Conservation (phyloP, 495 filamentous ascomycete genomes). For the Aeminium ludgeri region DNA sequence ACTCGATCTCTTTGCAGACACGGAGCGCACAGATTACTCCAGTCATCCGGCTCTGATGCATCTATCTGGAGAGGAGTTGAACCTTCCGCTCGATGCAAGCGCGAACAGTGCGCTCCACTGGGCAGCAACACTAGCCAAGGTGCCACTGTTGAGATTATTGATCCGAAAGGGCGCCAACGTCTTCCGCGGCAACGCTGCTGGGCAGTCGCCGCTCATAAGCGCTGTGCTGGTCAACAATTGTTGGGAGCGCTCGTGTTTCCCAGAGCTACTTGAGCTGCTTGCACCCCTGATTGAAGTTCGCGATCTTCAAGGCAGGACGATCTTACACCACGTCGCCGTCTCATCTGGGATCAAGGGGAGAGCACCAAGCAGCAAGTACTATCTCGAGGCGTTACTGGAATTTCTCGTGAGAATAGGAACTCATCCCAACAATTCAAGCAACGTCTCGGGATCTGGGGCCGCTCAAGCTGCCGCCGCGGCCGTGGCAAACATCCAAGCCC, state of each 20-base stretch:
- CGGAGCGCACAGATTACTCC: constrained; percentile 42
- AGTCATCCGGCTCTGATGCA: constrained; percentile 48
- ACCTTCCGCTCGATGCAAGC: constrained; percentile 73
- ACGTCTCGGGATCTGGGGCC: neutral
- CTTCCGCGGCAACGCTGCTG: constrained; percentile 65
- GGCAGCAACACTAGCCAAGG: constrained; percentile 87
- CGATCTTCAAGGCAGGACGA: constrained; percentile 75
- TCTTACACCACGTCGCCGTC: constrained; percentile 89
- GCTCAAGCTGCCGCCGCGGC: constrained; percentile 1
- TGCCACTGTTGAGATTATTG: constrained; percentile 60
- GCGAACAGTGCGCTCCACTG: constrained; percentile 85
- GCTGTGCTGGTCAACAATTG: constrained; percentile 82
- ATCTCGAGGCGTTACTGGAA: constrained; percentile 80
- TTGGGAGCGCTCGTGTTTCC: constrained; percentile 62
- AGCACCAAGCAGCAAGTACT: constrained; percentile 70
- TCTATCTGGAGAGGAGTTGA: constrained; percentile 66
- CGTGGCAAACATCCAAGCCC: constrained; percentile 38
- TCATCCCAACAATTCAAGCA: constrained; percentile 6
- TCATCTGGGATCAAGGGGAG: constrained; percentile 85
- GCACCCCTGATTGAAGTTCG: constrained; percentile 80
- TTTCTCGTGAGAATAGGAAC: constrained; percentile 56
- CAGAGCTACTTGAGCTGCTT: constrained; percentile 72
- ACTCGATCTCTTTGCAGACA: constrained; percentile 76
- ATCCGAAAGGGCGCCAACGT: constrained; percentile 73
- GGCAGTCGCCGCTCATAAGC: constrained; percentile 83